Percentiles rank a stretch among this genome's conserved stretches.
These are phyloP conservation scores for Spizellomyces punctatus DNA, from an alignment of 192 early-diverging fungal species.

Conservation along the genomic window DNA sequence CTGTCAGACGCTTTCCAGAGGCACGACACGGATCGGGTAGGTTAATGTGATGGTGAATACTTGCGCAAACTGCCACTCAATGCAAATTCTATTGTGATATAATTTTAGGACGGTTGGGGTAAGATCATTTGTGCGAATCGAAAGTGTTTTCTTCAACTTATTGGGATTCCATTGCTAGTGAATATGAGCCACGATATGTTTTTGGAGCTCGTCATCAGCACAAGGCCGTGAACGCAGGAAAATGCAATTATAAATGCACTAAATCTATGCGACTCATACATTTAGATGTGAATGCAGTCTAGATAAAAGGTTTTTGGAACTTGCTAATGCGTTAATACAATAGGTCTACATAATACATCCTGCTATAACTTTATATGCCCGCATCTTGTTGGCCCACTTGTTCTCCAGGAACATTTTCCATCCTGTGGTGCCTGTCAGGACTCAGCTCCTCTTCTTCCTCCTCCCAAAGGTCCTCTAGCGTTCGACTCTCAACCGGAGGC, in stretches of 20 bases:
- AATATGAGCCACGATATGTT: conserved; percentile 32
- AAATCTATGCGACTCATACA: too few species aligned
- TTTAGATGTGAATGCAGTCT: too few species aligned
- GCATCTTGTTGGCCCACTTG: too few species aligned
- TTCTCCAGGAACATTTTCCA: too few species aligned
- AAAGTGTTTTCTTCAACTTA: not conserved
- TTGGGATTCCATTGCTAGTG: not conserved
- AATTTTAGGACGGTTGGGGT: conserved; percentile 24
- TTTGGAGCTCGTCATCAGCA: conserved; percentile 29
- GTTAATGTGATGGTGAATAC: not conserved
- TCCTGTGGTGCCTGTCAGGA: too few species aligned
- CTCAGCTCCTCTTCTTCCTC: too few species aligned
- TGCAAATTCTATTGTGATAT: not conserved
- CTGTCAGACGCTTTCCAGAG: conserved; percentile 24
- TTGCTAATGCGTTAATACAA: too few species aligned
- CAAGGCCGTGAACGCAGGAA: not conserved
- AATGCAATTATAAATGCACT: too few species aligned
- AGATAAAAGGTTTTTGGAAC: too few species aligned
- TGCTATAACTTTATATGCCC: too few species aligned
- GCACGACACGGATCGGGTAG: conserved; percentile 21
- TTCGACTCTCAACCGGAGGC: too few species aligned
- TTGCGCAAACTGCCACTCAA: not conserved
- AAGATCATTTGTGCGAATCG: not conserved
- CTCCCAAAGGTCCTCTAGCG: too few species aligned
- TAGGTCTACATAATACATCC: not conserved